A percentile compares a stretch with the other conserved stretches of the same genome.
These are phyloP conservation scores for Microdochium nivale DNA, from an alignment of 2,329 filamentous ascomycete genomes.

Conservation along the genomic window DNA sequence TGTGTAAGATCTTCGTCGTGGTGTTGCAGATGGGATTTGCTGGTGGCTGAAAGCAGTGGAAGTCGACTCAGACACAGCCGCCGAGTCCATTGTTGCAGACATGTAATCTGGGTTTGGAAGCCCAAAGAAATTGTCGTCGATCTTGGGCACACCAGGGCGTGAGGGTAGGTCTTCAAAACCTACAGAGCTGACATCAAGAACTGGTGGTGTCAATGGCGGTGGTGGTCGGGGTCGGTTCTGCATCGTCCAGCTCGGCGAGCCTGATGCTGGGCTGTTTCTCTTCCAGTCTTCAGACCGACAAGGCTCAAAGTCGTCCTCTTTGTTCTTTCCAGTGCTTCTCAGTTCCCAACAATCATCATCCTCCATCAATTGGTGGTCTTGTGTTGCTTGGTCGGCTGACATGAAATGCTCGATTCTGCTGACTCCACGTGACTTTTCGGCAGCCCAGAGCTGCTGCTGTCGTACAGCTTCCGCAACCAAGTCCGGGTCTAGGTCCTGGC, in stretches of 20 bases:
- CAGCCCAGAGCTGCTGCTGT: constrained; percentile 8
- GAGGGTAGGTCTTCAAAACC: constrained; percentile 30
- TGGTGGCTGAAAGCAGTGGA: constrained; percentile 10
- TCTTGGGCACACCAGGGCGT: constrained; percentile 22
- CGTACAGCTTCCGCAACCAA: constrained; percentile 1
- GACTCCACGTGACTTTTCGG: constrained; percentile 21
- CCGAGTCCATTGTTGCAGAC: constrained; percentile 16
- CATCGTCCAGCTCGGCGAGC: constrained; percentile 11
- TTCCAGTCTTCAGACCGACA: background rate
- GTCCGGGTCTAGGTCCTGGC: background rate
- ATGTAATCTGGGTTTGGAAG: constrained; percentile 43
- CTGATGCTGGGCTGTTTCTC: background rate
- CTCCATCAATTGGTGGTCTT: constrained; percentile 5
- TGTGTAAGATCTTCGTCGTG: constrained; percentile 33
- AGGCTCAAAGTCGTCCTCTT: background rate
- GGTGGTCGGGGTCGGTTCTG: constrained; percentile 32
- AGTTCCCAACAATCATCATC: constrained; percentile 4
- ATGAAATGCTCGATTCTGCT: constrained; percentile 15
- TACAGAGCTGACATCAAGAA: constrained; percentile 31
- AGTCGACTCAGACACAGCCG: constrained; percentile 3
- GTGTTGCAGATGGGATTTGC: constrained; percentile 20
- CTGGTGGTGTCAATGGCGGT: constrained; percentile 40
- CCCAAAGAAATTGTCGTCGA: constrained; percentile 33
- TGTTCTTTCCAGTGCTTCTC: background rate
- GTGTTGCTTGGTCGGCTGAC: constrained; percentile 14